Percentiles rank a stretch among this genome's conserved stretches.
These are phyloP conservation scores for Nitzschia palea DNA, from an alignment of 108 stramenopile species.

Conservation along the genomic window DNA sequence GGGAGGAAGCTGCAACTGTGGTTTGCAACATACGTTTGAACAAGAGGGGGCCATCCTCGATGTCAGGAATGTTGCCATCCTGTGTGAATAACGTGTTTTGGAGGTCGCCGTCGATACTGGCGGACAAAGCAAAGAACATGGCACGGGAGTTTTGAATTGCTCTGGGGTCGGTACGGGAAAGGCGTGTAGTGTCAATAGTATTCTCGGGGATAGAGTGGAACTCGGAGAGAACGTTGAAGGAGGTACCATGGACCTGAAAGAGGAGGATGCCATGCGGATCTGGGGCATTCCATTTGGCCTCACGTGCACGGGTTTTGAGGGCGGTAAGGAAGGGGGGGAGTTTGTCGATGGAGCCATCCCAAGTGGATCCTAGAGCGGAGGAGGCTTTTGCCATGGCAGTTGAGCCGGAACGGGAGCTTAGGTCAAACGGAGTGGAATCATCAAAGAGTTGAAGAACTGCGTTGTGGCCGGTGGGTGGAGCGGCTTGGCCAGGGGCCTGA, in stretches of 20 bases:
- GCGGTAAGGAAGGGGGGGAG: background rate
- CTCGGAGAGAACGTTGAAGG: background rate
- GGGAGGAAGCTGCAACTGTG: background rate
- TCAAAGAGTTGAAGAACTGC: background rate
- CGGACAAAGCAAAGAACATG: background rate
- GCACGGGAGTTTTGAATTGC: background rate
- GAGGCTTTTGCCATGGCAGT: background rate
- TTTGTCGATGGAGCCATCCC: background rate
- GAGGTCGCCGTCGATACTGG: background rate
- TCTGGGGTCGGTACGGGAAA: background rate
- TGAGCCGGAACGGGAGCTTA: background rate
- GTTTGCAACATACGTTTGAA: background rate
- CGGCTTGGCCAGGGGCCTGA: background rate
- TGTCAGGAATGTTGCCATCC: background rate
- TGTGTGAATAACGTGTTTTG: background rate
- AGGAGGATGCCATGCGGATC: constrained; percentile 4
- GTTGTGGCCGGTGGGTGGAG: background rate
- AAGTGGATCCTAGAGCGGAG: background rate
- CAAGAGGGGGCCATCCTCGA: background rate
- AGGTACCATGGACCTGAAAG: background rate
- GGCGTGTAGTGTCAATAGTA: background rate
- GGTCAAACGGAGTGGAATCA: background rate
- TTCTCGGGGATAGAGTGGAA: background rate
- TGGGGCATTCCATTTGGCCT: constrained; percentile 8
- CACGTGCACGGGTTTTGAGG: background rate